Conservation (phyloP, 331 rosid species). For the Acacia pycnantha region DNA sequence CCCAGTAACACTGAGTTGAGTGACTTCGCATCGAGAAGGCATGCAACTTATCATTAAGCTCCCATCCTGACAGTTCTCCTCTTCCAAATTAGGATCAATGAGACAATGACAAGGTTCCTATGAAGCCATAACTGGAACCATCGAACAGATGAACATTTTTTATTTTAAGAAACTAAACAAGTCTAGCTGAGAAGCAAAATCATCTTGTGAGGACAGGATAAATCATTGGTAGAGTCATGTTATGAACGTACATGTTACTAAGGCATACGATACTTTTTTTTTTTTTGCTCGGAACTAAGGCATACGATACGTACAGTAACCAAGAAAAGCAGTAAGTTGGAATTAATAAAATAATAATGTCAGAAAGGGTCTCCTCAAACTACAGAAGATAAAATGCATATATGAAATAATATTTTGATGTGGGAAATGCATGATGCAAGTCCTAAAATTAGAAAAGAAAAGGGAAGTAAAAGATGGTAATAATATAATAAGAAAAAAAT, state of each 20-base stretch:
- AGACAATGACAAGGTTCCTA: slow-evolving; percentile 77
- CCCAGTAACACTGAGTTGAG: slow-evolving; percentile 86
- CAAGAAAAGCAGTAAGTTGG: not conserved
- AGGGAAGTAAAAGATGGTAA: not conserved
- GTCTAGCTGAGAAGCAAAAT: slow-evolving; percentile 10
- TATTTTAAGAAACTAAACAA: not conserved
- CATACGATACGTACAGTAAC: slow-evolving; percentile 1
- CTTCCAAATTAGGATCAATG: slow-evolving; percentile 82
- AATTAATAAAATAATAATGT: not conserved
- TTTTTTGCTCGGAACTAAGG: no score
- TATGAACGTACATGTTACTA: not conserved
- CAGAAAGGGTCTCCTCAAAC: not conserved
- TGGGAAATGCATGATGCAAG: not conserved
- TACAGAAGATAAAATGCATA: not conserved
- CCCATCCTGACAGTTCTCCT: slow-evolving; percentile 93
- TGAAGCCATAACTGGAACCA: slow-evolving; percentile 70
- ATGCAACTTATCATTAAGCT: slow-evolving; percentile 78
- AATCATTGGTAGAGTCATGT: not conserved
- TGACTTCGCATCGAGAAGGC: slow-evolving; percentile 91
- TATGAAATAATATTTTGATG: not conserved
- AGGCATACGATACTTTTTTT: slow-evolving; percentile 11
- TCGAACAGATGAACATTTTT: slow-evolving; percentile 7
- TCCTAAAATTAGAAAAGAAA: not conserved
- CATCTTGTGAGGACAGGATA: not conserved
- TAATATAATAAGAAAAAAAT: slow-evolving; percentile 5